Evolutionary conservation across 208 protist species (phyloP).

Genomic region (Trypanosoma rangeli): DNA sequence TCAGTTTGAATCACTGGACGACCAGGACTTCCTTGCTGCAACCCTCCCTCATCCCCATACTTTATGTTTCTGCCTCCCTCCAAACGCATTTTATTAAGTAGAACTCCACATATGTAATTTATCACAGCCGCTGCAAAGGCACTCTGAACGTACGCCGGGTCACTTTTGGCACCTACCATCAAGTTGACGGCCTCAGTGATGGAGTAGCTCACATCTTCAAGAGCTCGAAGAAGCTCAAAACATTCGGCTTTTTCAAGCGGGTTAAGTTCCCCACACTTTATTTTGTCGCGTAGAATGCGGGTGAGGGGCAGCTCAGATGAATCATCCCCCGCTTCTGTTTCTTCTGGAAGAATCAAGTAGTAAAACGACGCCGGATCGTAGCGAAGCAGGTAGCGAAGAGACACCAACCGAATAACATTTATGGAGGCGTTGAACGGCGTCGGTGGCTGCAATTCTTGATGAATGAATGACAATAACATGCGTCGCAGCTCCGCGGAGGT

Average conservation of each 20-base stretch:
- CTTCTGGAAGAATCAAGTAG: conserved; percentile 23
- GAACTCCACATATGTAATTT: conserved; percentile 15
- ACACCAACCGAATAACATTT: conserved; percentile 21
- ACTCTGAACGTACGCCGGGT: neutral
- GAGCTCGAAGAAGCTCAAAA: conserved; percentile 12
- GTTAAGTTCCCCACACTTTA: conserved; percentile 2
- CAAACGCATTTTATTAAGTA: conserved; percentile 4
- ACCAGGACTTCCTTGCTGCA: neutral
- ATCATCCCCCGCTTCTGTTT: neutral
- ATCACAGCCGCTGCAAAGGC: conserved; percentile 19
- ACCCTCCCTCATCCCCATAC: neutral
- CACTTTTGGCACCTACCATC: conserved; percentile 1
- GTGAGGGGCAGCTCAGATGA: conserved; percentile 1
- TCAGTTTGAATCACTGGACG: neutral
- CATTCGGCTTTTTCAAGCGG: conserved; percentile 26
- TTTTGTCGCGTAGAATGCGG: conserved; percentile 17
- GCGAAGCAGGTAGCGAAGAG: conserved; percentile 23
- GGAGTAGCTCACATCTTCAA: conserved; percentile 15
- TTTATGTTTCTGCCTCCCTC: neutral
- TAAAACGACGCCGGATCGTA: conserved; percentile 28
- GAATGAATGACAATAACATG: conserved; percentile 11
- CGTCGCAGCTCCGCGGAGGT: conserved; percentile 20
- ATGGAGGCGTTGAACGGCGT: neutral
- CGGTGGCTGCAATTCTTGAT: neutral
- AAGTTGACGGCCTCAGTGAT: conserved; percentile 5